Base-by-base conservation (phyloP, 495 filamentous ascomycete species). In the Thermothielavioides terrestris region DNA sequence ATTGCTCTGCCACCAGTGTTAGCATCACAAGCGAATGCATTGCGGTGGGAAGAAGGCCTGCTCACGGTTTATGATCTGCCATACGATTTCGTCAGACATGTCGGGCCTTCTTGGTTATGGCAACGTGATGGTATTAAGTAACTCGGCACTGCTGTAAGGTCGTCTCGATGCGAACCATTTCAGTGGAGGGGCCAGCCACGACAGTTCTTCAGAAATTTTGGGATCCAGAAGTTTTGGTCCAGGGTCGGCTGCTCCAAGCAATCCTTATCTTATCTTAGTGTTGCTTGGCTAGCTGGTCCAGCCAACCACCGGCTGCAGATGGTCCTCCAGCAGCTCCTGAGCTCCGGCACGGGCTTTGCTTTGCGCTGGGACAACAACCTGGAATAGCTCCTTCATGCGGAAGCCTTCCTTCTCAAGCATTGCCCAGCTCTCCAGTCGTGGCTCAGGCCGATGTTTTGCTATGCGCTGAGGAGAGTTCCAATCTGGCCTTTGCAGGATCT, bases 61-160 rank as follows among this genome's bases (percentile, higher is more conserved):
- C 63, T 50, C 41, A 62, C 62, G 63, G 50, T 67, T 67, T 34
- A 67, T 65, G 36, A 67, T 65, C 50, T 67, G 62, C 92, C 92
- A 98, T 58, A 98, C 88, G 56, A 98, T 94, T 68, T 97, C 92
- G 77, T 98, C 92, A 38, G 88, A 94, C 58, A 65, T 65, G 40
- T 9, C 52, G 34, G 40, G 21, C 25, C 1, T 36, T 30, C 20
- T 17, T 9, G 18, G 15, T 39, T 32, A 10, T 34, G 2, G 1
- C 23, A 23, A 23, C 25, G 17, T 26, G 6, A n/a, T n/a, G n/a
- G n/a, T n/a, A n/a, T n/a, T n/a, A n/a, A n/a, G n/a, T n/a, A n/a
- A n/a, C n/a, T n/a, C n/a, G n/a, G n/a, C 10, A n/a, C 15, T 14
- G 26, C 38, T 26, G 11, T 22, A 21, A 11, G 21, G 9, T 20